Evolutionary conservation across 352 stramenopile genomes (phyloP).

Genomic region (Vaucheria bursata): DNA sequence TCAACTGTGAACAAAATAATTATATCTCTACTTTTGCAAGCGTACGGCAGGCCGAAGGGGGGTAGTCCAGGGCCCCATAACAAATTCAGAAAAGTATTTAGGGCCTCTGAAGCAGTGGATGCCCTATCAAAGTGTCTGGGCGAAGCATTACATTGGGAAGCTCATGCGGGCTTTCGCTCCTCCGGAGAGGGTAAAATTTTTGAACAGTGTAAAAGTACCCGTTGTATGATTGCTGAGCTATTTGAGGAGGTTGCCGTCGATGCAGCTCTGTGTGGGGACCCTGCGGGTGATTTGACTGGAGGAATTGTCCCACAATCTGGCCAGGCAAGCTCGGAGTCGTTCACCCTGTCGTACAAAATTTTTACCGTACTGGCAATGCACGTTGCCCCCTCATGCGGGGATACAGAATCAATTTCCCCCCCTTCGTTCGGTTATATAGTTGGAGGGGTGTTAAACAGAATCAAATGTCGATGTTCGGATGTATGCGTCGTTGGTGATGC

Average conservation of each 20-base stretch:
- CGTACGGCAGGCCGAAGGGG: too few relatives aligned
- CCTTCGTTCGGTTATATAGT: too few relatives aligned
- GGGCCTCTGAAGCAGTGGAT: neutral
- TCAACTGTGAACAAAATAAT: conserved; percentile 29
- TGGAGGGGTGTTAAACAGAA: too few relatives aligned
- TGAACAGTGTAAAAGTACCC: neutral
- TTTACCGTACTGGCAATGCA: neutral
- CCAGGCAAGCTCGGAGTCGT: neutral
- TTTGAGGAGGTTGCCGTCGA: neutral
- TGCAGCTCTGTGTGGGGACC: neutral
- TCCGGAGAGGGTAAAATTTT: neutral
- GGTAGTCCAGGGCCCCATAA: too few relatives aligned
- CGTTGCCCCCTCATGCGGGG: neutral
- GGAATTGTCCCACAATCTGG: too few relatives aligned
- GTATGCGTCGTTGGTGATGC: too few relatives aligned
- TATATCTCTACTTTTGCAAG: conserved; percentile 8
- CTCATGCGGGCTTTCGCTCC: neutral
- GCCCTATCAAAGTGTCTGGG: neutral
- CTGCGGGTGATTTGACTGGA: neutral
- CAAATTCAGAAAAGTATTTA: neutral
- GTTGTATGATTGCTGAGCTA: neutral
- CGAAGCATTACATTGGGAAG: conserved; percentile 1
- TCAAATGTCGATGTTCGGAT: too few relatives aligned
- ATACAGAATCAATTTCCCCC: too few relatives aligned
- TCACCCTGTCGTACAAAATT: neutral